These are phyloP conservation scores for Ophiostoma angusticollis DNA, from an alignment of 2,329 filamentous ascomycete species.

Conservation along the genomic window DNA sequence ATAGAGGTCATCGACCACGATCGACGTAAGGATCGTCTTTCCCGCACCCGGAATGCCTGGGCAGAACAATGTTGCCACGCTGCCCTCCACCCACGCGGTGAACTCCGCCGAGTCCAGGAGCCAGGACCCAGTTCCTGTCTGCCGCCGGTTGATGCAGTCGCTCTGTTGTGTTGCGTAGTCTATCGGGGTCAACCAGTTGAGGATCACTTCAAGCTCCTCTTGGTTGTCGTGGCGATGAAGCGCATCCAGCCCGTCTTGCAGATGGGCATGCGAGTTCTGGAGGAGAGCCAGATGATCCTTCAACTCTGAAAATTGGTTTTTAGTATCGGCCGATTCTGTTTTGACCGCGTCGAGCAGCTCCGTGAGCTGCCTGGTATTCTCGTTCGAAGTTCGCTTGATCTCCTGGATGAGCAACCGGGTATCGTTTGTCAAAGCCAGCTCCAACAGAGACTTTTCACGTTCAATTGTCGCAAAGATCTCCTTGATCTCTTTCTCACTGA, in stretches of 20 bases:
- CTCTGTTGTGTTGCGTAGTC: conserved; percentile 26
- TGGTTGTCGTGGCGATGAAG: not conserved
- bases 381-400: not conserved
- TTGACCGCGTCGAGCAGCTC: not conserved
- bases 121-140: conserved; percentile 32
- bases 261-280: not conserved
- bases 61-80: conserved; percentile 28
- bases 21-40: conserved; percentile 33
- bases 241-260: not conserved
- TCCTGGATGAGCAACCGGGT: not conserved
- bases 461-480: conserved; percentile 13
- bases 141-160: conserved; percentile 21
- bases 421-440: not conserved
- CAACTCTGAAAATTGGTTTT: not conserved
- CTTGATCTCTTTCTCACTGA: conserved; percentile 15
- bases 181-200: conserved; percentile 26
- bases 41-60: conserved; percentile 34
- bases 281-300: not conserved
- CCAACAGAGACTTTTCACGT: conserved; percentile 7
- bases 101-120: conserved; percentile 28
- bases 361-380: not conserved
- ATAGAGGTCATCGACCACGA: conserved; percentile 29
- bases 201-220: conserved; percentile 11
- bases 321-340: not conserved
- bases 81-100: conserved; percentile 18